These are phyloP conservation scores for Elsinoe necatrix DNA, from an alignment of 2,329 filamentous ascomycete genomes.

Conservation along the genomic window DNA sequence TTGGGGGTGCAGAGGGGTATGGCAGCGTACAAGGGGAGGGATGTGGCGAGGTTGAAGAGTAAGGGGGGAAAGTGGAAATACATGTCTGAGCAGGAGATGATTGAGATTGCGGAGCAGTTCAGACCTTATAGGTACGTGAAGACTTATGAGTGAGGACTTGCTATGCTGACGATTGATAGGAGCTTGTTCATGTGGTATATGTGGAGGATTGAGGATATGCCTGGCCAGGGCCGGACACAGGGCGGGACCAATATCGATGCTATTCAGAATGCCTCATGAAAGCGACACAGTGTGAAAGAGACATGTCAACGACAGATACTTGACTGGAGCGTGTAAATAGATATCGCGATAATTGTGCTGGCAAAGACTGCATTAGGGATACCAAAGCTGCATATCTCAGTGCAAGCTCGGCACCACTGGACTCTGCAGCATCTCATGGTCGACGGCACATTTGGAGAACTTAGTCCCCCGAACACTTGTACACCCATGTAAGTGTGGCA, in stretches of 20 bases:
- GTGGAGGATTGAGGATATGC: constrained; percentile 76
- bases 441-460: background rate
- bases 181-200: constrained; percentile 98
- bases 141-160: constrained; percentile 1
- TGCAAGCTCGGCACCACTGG: too few relatives aligned
- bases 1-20: constrained; percentile 90
- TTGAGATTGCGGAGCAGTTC: constrained; percentile 70
- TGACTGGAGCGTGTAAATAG: background rate
- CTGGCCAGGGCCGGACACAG: constrained; percentile 2
- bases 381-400: too few relatives aligned
- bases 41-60: constrained; percentile 73
- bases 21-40: constrained; percentile 74
- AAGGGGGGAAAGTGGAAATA: constrained; percentile 93
- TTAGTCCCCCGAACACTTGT: background rate
- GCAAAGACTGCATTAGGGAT: too few relatives aligned
- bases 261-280: constrained; percentile 26
- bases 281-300: background rate
- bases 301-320: background rate
- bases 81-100: constrained; percentile 90
- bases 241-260: constrained; percentile 47
- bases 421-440: background rate
- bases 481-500: background rate
- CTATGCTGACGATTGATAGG: constrained; percentile 35
- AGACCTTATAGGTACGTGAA: constrained; percentile 61
- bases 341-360: too few relatives aligned